These are phyloP conservation scores for Phaseolus coccineus DNA, from an alignment of 331 rosid genomes.

Conservation along the genomic window DNA sequence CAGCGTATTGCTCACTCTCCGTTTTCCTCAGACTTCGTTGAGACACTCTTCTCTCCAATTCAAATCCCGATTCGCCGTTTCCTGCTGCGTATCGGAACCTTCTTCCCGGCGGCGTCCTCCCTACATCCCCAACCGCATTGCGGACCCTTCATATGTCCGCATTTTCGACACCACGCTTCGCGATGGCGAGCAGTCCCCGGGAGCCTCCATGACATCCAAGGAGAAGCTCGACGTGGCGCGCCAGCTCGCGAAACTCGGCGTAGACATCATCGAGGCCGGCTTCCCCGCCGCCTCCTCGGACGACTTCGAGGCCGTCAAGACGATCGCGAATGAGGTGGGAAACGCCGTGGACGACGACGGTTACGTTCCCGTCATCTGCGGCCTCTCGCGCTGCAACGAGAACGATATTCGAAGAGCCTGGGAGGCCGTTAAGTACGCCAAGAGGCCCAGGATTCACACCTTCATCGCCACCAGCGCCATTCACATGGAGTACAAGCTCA, in stretches of 20 bases:
- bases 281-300: slow-evolving; percentile 91
- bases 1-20: slow-evolving; percentile 23
- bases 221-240: slow-evolving; percentile 90
- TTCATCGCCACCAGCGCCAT: slow-evolving; percentile 93
- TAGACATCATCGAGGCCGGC: slow-evolving; percentile 93
- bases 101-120: slow-evolving; percentile 57
- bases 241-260: slow-evolving; percentile 87
- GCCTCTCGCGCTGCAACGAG: slow-evolving; percentile 83
- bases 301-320: slow-evolving; percentile 83
- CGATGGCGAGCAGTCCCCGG: slow-evolving; percentile 99
- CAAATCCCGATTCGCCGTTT: slow-evolving; percentile 34
- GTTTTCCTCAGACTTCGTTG: slow-evolving; percentile 1
- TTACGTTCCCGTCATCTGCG: slow-evolving; percentile 92
- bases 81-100: slow-evolving; percentile 34
- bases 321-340: slow-evolving; percentile 79
- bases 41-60: not conserved
- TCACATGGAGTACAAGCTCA: slow-evolving; percentile 85
- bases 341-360: slow-evolving; percentile 72
- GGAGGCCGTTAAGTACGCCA: slow-evolving; percentile 92
- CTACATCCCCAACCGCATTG: slow-evolving; percentile 76
- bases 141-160: slow-evolving; percentile 83
- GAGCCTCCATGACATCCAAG: slow-evolving; percentile 91
- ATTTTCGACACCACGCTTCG: slow-evolving; percentile 97
- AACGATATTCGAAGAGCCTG: slow-evolving; percentile 89
- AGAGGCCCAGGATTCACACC: slow-evolving; percentile 84